Evolutionary conservation across 164 flowering plant genomes (phyloP), one percentile per base, ranked within the genome.

Genomic region (Tetracentron sinense): DNA sequence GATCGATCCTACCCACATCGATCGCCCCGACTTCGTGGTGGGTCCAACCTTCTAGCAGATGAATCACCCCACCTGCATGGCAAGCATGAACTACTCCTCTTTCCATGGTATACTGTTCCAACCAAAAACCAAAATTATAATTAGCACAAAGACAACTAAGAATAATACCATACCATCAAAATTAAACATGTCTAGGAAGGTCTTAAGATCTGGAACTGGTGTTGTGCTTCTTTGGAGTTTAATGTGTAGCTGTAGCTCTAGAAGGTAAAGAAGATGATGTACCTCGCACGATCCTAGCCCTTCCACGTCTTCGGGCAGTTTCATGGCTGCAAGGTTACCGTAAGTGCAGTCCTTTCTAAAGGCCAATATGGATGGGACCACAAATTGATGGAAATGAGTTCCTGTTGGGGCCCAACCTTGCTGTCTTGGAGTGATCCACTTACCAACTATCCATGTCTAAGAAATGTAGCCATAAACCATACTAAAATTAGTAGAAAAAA

Each of bases 391-490:
- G 70, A 92, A 92, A 72, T 83, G 93, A 15, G 98, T 81, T 29
- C 98, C 98, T 0, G 74, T 5, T 50, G 98, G 93, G 1, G 98
- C 98, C 89, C 90, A 88, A 14, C 72, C 80, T 66, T 92, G 98
- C 68, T 86, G 75, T 54, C 83, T 66, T 25, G 83, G 88, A 5
- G 90, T 85, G 35, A 84, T 74, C 96, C 96, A 92, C 68, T 92
- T 92, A 16, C 98, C 98, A 11, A 86, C 90, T 0, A 91, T 83
- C 98, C 98, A 94, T 46, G 96, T 79, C 98, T 94, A n/a, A n/a
- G n/a, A n/a, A n/a, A n/a, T n/a, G n/a, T n/a, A n/a, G n/a, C n/a
- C n/a, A n/a, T n/a, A n/a, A n/a, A n/a, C n/a, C n/a, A n/a, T n/a
- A n/a, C n/a, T n/a, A n/a, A n/a, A n/a, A n/a, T n/a, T n/a, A n/a